Percentiles rank a stretch among this genome's conserved stretches.
Conservation (phyloP, 768 basidiomycete genomes). For the Lactarius sp. region DNA sequence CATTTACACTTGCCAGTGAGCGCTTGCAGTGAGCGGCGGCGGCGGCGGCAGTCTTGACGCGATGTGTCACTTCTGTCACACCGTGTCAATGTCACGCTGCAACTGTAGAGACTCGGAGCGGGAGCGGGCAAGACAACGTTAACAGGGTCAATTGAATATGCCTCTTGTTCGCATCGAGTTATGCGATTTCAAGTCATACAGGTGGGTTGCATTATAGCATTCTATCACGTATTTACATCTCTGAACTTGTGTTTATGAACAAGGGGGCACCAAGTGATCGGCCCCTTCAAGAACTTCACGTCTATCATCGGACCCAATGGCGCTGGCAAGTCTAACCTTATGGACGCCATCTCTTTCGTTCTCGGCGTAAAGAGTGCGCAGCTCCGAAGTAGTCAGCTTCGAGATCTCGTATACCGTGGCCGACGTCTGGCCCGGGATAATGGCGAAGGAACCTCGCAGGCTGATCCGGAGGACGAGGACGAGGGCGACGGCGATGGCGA, state of each 20-base stretch:
- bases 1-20: no score
- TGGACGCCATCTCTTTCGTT: conserved; percentile 99
- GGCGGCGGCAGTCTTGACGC: neutral
- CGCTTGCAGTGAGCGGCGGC: no score
- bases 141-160: conserved; percentile 40
- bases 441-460: conserved; percentile 35
- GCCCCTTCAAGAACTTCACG: conserved; percentile 90
- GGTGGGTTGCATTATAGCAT: conserved; percentile 36
- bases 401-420: conserved; percentile 96
- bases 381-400: conserved; percentile 87
- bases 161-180: conserved; percentile 83
- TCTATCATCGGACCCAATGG: conserved; percentile 98
- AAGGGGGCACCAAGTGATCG: conserved; percentile 79
- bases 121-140: neutral
- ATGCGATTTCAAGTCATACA: conserved; percentile 96
- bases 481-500: conserved; percentile 45
- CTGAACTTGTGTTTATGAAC: conserved; percentile 1
- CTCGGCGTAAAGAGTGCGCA: conserved; percentile 94
- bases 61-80: conserved; percentile 9
- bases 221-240: neutral
- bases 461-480: conserved; percentile 42
- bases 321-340: conserved; percentile 96
- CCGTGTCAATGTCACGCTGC: conserved; percentile 1
- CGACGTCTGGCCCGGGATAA: conserved; percentile 54
- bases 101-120: neutral